Conservation (phyloP, 2,329 filamentous ascomycete genomes). For the Fusarium nurragi region DNA sequence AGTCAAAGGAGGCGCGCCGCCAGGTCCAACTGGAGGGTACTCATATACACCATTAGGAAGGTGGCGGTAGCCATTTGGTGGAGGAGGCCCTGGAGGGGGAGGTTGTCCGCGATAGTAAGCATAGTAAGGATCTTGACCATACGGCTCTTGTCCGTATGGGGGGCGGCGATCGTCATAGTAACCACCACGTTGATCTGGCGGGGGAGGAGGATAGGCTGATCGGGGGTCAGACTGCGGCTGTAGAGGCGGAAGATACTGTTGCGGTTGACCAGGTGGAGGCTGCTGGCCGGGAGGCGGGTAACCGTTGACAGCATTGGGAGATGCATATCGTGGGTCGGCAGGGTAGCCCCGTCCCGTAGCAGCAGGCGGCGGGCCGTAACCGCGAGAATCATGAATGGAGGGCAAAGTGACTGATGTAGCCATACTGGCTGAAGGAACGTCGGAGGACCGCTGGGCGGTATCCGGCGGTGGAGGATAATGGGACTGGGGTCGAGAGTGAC, state of each 20-base stretch:
- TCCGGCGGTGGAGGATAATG: constrained; percentile 54
- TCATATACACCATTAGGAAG: constrained; percentile 46
- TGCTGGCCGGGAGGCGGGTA: constrained; percentile 53
- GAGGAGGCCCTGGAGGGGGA: constrained; percentile 44
- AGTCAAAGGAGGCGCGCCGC: constrained; percentile 51
- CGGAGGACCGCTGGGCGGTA: constrained; percentile 48
- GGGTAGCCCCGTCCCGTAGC: constrained; percentile 49
- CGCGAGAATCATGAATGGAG: constrained; percentile 59
- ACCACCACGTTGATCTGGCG: constrained; percentile 52
- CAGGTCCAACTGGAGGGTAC: constrained; percentile 50
- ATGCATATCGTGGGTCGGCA: constrained; percentile 53
- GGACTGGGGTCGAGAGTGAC: constrained; percentile 54
- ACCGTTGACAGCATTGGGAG: constrained; percentile 58
- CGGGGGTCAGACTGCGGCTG: constrained; percentile 51
- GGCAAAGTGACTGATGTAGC: constrained; percentile 59
- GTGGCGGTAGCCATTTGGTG: constrained; percentile 46
- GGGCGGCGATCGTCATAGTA: constrained; percentile 52
- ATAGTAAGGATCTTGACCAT: constrained; percentile 49
- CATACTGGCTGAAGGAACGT: constrained; percentile 50
- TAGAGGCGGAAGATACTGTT: constrained; percentile 51
- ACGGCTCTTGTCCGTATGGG: constrained; percentile 49
- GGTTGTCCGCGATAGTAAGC: constrained; percentile 44
- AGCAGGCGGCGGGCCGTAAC: constrained; percentile 48
- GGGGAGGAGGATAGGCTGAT: constrained; percentile 51
- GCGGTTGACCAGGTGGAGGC: constrained; percentile 42